phyloP scores from a whole-genome alignment of 179 eudicot species.

The Silene coronaria region DNA sequence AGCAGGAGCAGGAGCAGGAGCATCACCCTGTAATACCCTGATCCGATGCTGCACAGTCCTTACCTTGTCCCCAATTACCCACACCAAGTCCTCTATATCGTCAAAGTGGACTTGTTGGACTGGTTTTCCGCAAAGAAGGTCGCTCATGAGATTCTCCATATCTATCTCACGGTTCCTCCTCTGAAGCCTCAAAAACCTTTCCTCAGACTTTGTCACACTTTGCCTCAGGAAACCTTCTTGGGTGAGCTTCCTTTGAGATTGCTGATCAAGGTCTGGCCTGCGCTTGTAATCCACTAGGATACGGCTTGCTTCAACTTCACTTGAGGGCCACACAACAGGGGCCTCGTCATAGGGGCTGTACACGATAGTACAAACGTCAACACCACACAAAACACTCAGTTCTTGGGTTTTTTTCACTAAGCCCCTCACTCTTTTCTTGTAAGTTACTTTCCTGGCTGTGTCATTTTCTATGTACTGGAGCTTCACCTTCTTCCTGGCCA shows the following conservation, averaged over 20 bases:
- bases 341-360: conserved; percentile 13
- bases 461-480: conserved; percentile 19
- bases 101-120: background rate
- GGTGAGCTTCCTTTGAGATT: conserved; percentile 10
- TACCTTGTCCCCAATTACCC: conserved; percentile 13
- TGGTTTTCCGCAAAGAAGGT: conserved; percentile 7
- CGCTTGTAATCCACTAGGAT: background rate
- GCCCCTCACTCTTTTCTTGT: conserved; percentile 16
- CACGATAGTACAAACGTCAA: conserved; percentile 18
- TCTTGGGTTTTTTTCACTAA: conserved; percentile 26
- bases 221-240: conserved; percentile 15
- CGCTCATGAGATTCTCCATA: conserved; percentile 15
- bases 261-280: conserved; percentile 1
- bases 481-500: conserved; percentile 26
- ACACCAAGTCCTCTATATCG: conserved; percentile 14
- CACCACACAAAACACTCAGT: conserved; percentile 21
- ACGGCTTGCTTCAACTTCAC: background rate
- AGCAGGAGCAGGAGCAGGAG: background rate
- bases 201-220: conserved; percentile 19
- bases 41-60: conserved; percentile 12
- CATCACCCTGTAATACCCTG: background rate
- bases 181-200: conserved; percentile 10
- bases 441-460: conserved; percentile 21
- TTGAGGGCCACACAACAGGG: conserved; percentile 23
- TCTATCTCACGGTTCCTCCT: conserved; percentile 22